These are phyloP conservation scores for Penicillium sp. DNA, from an alignment of 2,329 filamentous ascomycete genomes.

Conservation along the genomic window DNA sequence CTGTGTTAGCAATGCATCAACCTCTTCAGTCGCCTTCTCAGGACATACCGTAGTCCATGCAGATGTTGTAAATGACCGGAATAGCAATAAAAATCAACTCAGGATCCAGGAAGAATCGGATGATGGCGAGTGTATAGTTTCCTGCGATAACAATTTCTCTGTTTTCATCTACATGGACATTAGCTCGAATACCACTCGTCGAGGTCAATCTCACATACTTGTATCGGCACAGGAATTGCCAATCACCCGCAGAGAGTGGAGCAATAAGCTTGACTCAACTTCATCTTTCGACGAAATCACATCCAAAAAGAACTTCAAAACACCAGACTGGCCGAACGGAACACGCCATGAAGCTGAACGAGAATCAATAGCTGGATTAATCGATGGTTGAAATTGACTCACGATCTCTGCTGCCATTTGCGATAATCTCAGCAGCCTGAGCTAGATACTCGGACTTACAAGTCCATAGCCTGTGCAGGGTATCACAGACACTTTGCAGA, in stretches of 20 bases:
- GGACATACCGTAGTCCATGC: constrained; percentile 45
- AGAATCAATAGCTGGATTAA: constrained; percentile 11
- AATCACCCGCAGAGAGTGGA: constrained; percentile 45
- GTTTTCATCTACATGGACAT: constrained; percentile 42
- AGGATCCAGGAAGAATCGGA: constrained; percentile 37
- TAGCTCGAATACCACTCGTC: constrained; percentile 4
- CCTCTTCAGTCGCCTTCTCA: background rate
- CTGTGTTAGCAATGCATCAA: constrained; percentile 18
- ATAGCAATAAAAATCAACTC: constrained; percentile 43
- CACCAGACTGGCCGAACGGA: constrained; percentile 41
- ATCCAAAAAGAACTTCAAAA: constrained; percentile 46
- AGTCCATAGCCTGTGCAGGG: constrained; percentile 40
- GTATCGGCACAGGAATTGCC: constrained; percentile 51
- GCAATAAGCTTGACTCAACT: constrained; percentile 33
- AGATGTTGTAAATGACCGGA: constrained; percentile 50
- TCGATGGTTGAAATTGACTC: constrained; percentile 20
- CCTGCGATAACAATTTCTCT: constrained; percentile 41
- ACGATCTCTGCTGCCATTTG: constrained; percentile 48
- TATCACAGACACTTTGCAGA: constrained; percentile 30
- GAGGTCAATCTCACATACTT: constrained; percentile 25
- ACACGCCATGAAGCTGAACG: constrained; percentile 41
- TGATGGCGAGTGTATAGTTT: constrained; percentile 42
- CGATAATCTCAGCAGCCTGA: constrained; percentile 40
- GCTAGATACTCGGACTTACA: constrained; percentile 38
- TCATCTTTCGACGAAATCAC: constrained; percentile 36